Evolutionary conservation across 257 asterid genomes (phyloP).

Genomic region (Rauvolfia tetraphylla): DNA sequence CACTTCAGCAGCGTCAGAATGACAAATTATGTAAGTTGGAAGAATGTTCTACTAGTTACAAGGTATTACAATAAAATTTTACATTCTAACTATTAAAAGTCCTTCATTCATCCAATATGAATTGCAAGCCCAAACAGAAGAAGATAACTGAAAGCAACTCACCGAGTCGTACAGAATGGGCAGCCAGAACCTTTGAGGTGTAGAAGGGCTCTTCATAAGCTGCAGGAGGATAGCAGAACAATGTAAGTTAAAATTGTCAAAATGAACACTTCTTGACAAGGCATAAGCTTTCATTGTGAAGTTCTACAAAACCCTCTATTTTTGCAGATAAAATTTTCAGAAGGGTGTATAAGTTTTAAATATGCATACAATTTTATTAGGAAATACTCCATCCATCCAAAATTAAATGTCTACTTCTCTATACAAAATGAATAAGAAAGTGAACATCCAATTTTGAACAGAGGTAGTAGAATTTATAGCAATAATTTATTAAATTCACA

Average conservation of each 20-base stretch:
- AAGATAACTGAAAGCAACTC: conserved; percentile 25
- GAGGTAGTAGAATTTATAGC: neutral
- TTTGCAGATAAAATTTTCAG: neutral
- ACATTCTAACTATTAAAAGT: neutral
- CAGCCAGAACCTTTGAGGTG: conserved; percentile 88
- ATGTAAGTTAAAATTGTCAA: neutral
- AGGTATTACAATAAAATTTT: neutral
- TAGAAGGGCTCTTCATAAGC: conserved; percentile 93
- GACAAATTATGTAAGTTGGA: too few species aligned
- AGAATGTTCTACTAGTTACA: neutral
- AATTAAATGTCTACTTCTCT: too few species aligned
- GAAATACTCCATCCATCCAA: too few species aligned
- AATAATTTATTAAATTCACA: neutral
- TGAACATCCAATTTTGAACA: too few species aligned
- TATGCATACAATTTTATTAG: too few species aligned
- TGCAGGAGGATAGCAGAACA: conserved; percentile 32
- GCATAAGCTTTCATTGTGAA: neutral
- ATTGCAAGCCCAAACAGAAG: conserved; percentile 4
- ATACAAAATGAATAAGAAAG: too few species aligned
- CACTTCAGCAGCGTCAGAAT: neutral
- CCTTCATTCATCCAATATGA: neutral
- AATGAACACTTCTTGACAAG: neutral
- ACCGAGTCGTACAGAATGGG: conserved; percentile 85
- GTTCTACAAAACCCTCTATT: too few species aligned
- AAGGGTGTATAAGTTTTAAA: neutral